Evolutionary conservation across 176 grass and related monocot species (phyloP).

Genomic region (Oropetium thomaeum): DNA sequence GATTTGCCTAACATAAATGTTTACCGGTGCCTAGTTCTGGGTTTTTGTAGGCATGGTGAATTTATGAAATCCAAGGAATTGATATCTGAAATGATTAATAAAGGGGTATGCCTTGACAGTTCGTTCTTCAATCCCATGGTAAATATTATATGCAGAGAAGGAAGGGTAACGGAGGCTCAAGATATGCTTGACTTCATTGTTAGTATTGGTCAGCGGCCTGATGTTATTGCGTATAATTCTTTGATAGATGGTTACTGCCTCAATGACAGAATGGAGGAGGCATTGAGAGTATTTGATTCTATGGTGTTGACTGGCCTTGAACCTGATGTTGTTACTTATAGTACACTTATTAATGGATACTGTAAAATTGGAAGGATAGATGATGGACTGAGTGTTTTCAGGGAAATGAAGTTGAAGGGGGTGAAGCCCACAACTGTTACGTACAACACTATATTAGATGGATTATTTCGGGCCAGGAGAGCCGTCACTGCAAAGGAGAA

Average conservation of each 20-base stretch:
- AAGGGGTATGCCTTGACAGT: neutral
- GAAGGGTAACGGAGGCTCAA: constrained; percentile 12
- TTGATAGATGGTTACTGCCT: constrained; percentile 16
- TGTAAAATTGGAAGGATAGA: neutral
- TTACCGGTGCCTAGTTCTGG: neutral
- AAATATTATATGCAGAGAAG: constrained; percentile 16
- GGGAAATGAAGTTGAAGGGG: neutral
- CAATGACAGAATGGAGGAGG: neutral
- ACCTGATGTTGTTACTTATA: neutral
- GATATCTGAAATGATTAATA: constrained; percentile 26
- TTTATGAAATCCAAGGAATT: constrained; percentile 32
- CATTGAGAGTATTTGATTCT: neutral
- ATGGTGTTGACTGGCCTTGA: neutral
- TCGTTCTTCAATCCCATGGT: constrained; percentile 12
- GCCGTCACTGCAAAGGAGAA: neutral
- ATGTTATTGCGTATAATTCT: neutral
- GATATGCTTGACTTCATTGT: constrained; percentile 19
- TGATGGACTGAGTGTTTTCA: neutral
- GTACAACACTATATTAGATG: neutral
- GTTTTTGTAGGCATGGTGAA: constrained; percentile 22
- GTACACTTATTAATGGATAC: neutral
- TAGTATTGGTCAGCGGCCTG: constrained; percentile 10
- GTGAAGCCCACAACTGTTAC: neutral
- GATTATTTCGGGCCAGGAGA: neutral
- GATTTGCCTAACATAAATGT: neutral